Evolutionary conservation across 2,329 filamentous ascomycete genomes (phyloP).

Genomic region (Metarhizium rileyi): DNA sequence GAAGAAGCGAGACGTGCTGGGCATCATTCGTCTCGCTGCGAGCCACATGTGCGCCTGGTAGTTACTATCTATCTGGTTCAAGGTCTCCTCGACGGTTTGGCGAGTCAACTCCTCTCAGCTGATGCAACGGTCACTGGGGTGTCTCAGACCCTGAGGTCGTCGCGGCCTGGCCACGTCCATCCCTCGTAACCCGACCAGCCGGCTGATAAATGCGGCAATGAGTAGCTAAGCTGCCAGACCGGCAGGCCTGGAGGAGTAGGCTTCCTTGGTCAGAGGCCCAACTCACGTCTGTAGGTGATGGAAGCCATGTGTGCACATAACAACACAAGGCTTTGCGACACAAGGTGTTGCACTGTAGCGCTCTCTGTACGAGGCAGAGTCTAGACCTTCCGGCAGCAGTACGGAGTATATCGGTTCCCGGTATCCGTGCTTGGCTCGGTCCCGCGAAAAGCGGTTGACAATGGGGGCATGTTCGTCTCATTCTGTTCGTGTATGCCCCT

Average conservation of each 20-base stretch:
- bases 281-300: too few species aligned
- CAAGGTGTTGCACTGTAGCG: neutral
- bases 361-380: neutral
- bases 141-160: neutral
- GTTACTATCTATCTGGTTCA: too few species aligned
- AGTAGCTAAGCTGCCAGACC: too few species aligned
- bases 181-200: neutral
- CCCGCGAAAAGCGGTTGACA: too few species aligned
- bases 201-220: too few species aligned
- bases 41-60: neutral
- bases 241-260: too few species aligned
- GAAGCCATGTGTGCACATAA: neutral
- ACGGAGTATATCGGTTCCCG: neutral
- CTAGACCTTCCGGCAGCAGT: neutral
- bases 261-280: too few species aligned
- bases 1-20: neutral
- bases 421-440: neutral
- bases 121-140: neutral
- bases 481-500: too few species aligned
- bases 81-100: too few species aligned
- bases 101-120: too few species aligned
- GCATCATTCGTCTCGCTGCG: neutral
- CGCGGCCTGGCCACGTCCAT: neutral
- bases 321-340: neutral
- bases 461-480: too few species aligned